phyloP scores from a whole-genome alignment of 176 grass and related monocot species.

The Oryza brachyantha region DNA sequence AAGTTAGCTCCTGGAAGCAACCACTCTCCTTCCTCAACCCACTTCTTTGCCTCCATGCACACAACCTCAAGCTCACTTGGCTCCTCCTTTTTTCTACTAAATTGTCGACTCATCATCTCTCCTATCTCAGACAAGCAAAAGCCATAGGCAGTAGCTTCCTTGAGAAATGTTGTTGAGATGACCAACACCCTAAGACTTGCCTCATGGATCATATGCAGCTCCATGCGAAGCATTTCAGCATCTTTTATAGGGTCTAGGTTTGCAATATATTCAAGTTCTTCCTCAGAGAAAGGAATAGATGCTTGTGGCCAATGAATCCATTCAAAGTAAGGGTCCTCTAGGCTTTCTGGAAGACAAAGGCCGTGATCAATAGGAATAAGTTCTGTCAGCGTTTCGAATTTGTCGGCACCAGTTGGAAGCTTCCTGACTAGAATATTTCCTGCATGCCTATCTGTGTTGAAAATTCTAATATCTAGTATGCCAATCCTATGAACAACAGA shows the following conservation, averaged over 20 bases:
- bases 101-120: conserved; percentile 67
- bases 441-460: conserved; percentile 75
- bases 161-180: conserved; percentile 64
- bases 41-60: conserved; percentile 50
- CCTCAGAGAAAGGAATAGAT: conserved; percentile 65
- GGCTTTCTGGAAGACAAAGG: conserved; percentile 52
- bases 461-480: conserved; percentile 67
- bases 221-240: conserved; percentile 49
- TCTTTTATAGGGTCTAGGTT: conserved; percentile 55
- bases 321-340: conserved; percentile 80
- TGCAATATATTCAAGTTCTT: conserved; percentile 63
- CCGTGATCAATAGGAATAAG: conserved; percentile 77
- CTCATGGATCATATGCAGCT: conserved; percentile 61
- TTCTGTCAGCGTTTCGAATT: conserved; percentile 38
- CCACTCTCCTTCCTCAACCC: conserved; percentile 39
- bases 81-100: conserved; percentile 55
- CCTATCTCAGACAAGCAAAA: conserved; percentile 63
- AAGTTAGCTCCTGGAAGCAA: conserved; percentile 24
- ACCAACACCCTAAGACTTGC: conserved; percentile 61
- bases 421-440: conserved; percentile 72
- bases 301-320: conserved; percentile 71
- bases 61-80: conserved; percentile 61
- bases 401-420: conserved; percentile 27
- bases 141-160: conserved; percentile 46
- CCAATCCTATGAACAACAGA: conserved; percentile 67